These are phyloP conservation scores for Colletotrichum sublineola DNA, from an alignment of 2,329 filamentous ascomycete genomes.

Conservation along the genomic window DNA sequence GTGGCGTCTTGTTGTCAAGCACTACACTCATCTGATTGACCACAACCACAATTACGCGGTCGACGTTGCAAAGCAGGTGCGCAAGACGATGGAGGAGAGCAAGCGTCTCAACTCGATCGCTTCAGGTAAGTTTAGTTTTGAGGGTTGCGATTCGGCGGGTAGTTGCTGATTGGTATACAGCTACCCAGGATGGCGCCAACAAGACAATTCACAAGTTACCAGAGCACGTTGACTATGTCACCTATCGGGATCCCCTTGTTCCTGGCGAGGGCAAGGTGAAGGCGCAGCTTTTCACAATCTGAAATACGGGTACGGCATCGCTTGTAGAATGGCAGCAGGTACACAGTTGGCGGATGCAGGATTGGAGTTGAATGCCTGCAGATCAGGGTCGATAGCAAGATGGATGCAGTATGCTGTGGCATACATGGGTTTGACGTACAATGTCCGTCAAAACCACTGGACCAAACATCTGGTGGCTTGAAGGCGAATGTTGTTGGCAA, in stretches of 20 bases:
- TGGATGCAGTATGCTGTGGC: neutral
- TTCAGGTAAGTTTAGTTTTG: slow-evolving; percentile 3
- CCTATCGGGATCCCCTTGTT: slow-evolving; percentile 30
- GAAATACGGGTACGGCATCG: neutral
- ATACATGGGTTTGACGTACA: neutral
- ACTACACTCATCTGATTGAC: slow-evolving; percentile 11
- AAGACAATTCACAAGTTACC: slow-evolving; percentile 22
- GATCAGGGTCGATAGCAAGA: neutral
- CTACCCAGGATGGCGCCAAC: slow-evolving; percentile 9
- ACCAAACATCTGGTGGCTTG: neutral
- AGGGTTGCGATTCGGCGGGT: neutral
- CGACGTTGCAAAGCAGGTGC: slow-evolving; percentile 17
- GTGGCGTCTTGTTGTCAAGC: neutral
- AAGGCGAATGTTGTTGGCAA: neutral
- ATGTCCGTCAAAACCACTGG: neutral
- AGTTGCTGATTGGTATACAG: neutral
- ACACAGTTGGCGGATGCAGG: neutral
- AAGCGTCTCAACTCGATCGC: slow-evolving; percentile 16
- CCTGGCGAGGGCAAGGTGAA: slow-evolving; percentile 4
- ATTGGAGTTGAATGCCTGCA: neutral
- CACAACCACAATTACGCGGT: neutral
- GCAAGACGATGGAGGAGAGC: slow-evolving; percentile 6
- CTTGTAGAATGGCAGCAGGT: neutral
- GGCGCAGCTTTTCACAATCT: slow-evolving; percentile 29
- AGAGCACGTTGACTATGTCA: slow-evolving; percentile 11